These are phyloP conservation scores for Paramecium pentaurelia DNA, from an alignment of 73 alveolate species.

Conservation along the genomic window DNA sequence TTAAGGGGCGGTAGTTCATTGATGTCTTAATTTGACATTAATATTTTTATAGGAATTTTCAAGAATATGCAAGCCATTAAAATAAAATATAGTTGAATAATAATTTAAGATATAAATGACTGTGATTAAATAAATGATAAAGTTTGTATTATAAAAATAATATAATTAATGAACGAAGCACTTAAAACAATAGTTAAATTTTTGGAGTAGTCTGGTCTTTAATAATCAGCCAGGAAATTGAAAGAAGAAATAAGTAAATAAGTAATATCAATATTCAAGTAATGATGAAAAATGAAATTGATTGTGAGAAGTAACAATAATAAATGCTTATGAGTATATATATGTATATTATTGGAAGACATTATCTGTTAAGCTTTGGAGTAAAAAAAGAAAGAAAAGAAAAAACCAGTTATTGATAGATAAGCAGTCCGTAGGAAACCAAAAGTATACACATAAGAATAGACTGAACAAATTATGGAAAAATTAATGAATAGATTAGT, in stretches of 20 bases:
- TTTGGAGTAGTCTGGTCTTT: not conserved
- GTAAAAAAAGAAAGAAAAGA: conserved; percentile 9
- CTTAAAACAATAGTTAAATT: not conserved
- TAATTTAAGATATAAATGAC: not conserved
- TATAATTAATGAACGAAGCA: conserved; percentile 26
- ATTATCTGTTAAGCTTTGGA: not conserved
- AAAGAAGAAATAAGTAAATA: conserved; percentile 31
- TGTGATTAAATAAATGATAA: not conserved
- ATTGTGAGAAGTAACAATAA: not conserved
- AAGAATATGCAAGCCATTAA: not conserved
- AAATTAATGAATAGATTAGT: conserved; percentile 82
- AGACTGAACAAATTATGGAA: conserved; percentile 87
- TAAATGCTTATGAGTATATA: not conserved
- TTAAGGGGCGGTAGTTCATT: conserved; percentile 14
- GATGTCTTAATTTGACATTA: conserved; percentile 38
- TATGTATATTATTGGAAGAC: not conserved
- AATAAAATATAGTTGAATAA: not conserved
- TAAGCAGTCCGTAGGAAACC: not conserved
- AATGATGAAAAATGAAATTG: conserved; percentile 27
- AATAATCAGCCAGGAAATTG: conserved; percentile 12
- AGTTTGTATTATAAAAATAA: not conserved
- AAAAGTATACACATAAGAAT: conserved; percentile 54
- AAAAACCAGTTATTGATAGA: conserved; percentile 2
- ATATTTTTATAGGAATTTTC: not conserved
- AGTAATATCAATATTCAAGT: not conserved